Base-by-base conservation (phyloP, 2,329 filamentous ascomycete species). In the Lachnellula arida region DNA sequence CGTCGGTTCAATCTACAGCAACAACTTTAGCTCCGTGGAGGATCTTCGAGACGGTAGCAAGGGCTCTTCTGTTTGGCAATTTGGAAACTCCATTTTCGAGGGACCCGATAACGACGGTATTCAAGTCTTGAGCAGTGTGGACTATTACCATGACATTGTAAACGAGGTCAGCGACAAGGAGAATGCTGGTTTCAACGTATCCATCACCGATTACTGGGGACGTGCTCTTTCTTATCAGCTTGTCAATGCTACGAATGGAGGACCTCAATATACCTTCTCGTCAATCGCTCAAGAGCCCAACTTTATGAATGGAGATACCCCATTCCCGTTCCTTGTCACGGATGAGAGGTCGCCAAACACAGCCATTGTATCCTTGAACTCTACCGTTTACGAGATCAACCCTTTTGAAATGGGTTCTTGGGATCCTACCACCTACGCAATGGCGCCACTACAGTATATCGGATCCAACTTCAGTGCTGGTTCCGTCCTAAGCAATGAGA, bases 171-270 rank as follows among this genome's bases (percentile, higher is more conserved):
- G 75, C 0, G 75, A 69, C 4, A 94, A 93, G 73, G 65, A 68
- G 1, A 71, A 85, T 56, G 86, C 85, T 15, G 82, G 84, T 0
- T 92, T 79, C 67, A 75, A 85, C 46, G 82, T 81, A 3, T 88
- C 89, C 8, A 78, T 96, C 55, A 96, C 92, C 0, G 92, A 97
- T 74, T 91, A 91, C 71, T 96, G 91, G 87, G 89, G 89, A 28
- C 87, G 91, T 56, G 89, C 89, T 47, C 78, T 96, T n/a, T 86
- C 86, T 1, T 95, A 88, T 72, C 91, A 96, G 73, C 80, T 96
- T 48, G 81, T 96, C 68, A 88, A 93, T 68, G 87, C 82, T 5
- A 79, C 78, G 1, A 74, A 88, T 58, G 92, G 91, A 40, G 91
- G 89, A 0, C 83, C 87, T 14, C 78, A 76, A 14, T 91, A 87